Evolutionary conservation across 768 basidiomycete species (phyloP).

Genomic region (Suillus fuscotomentosus): DNA sequence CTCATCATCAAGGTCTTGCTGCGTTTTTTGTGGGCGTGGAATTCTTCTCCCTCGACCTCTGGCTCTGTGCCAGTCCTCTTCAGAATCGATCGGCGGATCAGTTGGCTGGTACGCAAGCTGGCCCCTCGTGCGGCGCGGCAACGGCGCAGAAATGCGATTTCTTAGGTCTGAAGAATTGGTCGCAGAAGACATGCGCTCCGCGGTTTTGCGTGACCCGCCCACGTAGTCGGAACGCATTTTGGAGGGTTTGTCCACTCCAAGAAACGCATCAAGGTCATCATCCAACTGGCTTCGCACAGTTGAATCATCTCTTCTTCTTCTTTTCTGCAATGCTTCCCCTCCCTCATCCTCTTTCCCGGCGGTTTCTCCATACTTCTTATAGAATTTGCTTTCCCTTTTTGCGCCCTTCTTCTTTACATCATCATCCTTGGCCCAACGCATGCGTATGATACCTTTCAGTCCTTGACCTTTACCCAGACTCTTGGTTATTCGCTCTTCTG

Average conservation of each 20-base stretch:
- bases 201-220: conserved; percentile 44
- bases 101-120: conserved; percentile 17
- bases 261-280: conserved; percentile 68
- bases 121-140: conserved; percentile 38
- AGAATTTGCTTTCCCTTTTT: conserved; percentile 71
- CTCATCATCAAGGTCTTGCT: conserved; percentile 81
- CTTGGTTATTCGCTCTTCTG: conserved; percentile 72
- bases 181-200: conserved; percentile 54
- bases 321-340: conserved; percentile 31
- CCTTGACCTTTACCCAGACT: conserved; percentile 71
- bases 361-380: conserved; percentile 64
- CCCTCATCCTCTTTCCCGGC: conserved; percentile 61
- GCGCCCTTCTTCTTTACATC: conserved; percentile 83
- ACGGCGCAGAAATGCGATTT: conserved; percentile 44
- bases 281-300: conserved; percentile 48
- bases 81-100: conserved; percentile 18
- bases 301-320: conserved; percentile 34
- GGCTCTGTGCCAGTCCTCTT: conserved; percentile 24
- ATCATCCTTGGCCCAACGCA: conserved; percentile 72
- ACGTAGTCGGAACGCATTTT: conserved; percentile 72
- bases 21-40: conserved; percentile 51
- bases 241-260: conserved; percentile 54
- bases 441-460: conserved; percentile 60
- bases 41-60: conserved; percentile 37
- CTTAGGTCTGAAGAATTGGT: conserved; percentile 41